Base-by-base conservation (phyloP, 495 filamentous ascomycete genomes). In the Talaromyces adpressus region DNA sequence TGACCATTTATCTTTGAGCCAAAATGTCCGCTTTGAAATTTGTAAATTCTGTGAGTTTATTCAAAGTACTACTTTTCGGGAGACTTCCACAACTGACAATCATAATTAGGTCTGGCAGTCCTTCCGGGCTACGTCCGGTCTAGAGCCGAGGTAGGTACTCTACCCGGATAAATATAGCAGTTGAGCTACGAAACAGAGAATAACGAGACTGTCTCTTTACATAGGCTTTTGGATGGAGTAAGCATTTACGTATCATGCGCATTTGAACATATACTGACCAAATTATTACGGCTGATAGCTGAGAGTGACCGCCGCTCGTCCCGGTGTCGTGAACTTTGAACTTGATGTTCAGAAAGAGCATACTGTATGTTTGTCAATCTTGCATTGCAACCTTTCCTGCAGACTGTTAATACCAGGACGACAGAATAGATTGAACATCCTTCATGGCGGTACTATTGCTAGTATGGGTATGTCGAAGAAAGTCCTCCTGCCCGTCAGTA, bases 401-500 rank as follows among this genome's bases (percentile, higher is more conserved):
- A 36, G 16, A 18, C 4, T 6, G 58, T 7, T 62, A 51, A 61
- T 66, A 27, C 65, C 59, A n/a, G 16, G 62, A 23, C 1, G 32
- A 2, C 63, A 95, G 91, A 98, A 97, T 70, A 87, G 94, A 22
- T 81, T 98, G 8, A 87, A 86, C 56, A 97, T 91, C 58, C 81
- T 98, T 64, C 94, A 98, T 77, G 94, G 94, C 52, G 94, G 93
- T 41, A 95, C 94, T 18, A 92, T 98, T 69, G 93, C 94, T 18
- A 92, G 89, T 74, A 91, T 98, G 89, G 86, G 87, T 86, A 79
- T 57, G 71, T 58, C 8, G 11, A 18, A 47, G 25, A 8, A 34
- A 1, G 22, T 23, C n/a, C 6, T 14, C 6, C 3, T 56, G 14
- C 52, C 14, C 14, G n/a, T 25, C 57, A 14, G 4, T 5, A 4